These are phyloP conservation scores for Chrysoporthe puriensis DNA, from an alignment of 2,329 filamentous ascomycete genomes.

Conservation along the genomic window DNA sequence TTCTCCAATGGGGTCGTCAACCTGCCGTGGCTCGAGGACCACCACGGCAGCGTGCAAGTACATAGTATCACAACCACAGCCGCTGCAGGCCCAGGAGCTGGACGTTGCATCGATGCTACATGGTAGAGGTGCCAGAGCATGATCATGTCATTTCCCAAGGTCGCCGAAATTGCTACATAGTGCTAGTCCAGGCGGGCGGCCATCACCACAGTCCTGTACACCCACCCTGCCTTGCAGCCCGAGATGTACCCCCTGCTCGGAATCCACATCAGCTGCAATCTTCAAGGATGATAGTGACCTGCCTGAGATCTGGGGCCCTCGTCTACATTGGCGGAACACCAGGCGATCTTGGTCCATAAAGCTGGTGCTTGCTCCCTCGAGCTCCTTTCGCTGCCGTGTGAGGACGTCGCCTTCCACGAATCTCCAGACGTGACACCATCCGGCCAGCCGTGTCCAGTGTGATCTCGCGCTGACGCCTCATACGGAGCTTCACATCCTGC, in stretches of 20 bases:
- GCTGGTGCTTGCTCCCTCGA: not conserved
- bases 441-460: not conserved
- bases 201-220: not conserved
- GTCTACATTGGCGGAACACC: not conserved
- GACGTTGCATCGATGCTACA: constrained; percentile 7
- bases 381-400: not conserved
- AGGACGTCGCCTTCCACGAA: not conserved
- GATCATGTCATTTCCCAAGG: not conserved
- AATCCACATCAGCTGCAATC: constrained; percentile 5
- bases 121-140: constrained; percentile 10
- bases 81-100: not conserved
- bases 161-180: too few relatives aligned
- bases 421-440: not conserved
- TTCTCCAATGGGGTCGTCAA: constrained; percentile 11
- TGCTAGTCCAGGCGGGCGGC: not conserved
- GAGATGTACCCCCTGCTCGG: not conserved
- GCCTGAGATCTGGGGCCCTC: not conserved
- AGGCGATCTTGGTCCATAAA: constrained; percentile 7
- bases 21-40: too few relatives aligned
- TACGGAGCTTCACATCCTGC: not conserved
- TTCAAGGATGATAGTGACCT: not conserved
- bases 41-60: not conserved
- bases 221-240: constrained; percentile 2
- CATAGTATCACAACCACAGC: not conserved
- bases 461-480: not conserved